Base-by-base conservation (phyloP, 139 green algal genomes). In the Nannochloris sp. region DNA sequence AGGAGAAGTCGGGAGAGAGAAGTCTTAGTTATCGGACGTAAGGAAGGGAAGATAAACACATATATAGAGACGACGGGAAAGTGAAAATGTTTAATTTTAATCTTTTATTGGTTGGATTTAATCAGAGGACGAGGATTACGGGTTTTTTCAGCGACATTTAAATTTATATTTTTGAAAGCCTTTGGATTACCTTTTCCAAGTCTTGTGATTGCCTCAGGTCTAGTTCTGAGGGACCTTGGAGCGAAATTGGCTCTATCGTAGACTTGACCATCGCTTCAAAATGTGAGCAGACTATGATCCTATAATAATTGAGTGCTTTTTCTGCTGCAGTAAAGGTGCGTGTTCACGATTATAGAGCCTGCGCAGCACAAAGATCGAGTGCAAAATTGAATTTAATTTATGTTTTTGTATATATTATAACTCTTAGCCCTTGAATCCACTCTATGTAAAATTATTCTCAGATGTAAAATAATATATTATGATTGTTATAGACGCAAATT, bases 181-280 rank as follows among this genome's bases (percentile, higher is more conserved):
- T 19, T 31, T 19, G 8, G 1, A 0, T 46, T 42, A 68, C 54
- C 65, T 75, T 33, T 25, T 79, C 56, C 0, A 67, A 45, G 25
- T 70, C 65, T 4, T 27, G 46, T 2, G 13, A 62, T 3, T 71
- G 61, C 39, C 54, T 59, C 36, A 71, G 44, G 25, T 79, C 72
- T 1, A 61, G 30, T 13, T 57, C 23, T 12, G 47, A 60, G 9
- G 72, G 72, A 35, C 37, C 38, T 15, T 37, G 37, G 19, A 61
- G 29, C 34, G 58, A 71, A 24, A 79, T 67, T 23, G 72, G 66
- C 39, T 71, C 66, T 12, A 79, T 54, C 36, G 73, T 73, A 13
- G 64, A 47, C 34, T 64, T 69, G 23, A 29, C 31, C 1, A 51
- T 46, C 3, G 30, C n/a, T 27, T 51, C 19, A 51, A 51, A 51